Evolutionary conservation across 202 grass and related monocot species (phyloP).

Genomic region (Hordeum pubiflorum): DNA sequence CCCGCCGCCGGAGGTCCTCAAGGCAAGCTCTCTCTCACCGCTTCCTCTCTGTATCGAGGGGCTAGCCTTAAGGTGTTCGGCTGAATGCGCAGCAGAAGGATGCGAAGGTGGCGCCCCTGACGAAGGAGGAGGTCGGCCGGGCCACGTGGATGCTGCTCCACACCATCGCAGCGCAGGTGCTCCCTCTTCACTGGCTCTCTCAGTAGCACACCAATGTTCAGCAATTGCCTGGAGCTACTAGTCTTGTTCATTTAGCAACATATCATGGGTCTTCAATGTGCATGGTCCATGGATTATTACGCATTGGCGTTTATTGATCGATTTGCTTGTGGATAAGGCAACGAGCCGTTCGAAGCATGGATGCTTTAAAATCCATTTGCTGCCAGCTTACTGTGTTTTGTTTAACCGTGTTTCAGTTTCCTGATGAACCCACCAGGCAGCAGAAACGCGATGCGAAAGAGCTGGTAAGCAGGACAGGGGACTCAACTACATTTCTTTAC

Average conservation of each 20-base stretch:
- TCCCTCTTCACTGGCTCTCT: slow-evolving; percentile 38
- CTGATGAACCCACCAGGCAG: slow-evolving; percentile 76
- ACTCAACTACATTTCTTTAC: neutral
- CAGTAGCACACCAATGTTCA: neutral
- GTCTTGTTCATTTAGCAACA: neutral
- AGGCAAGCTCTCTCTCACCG: slow-evolving; percentile 6
- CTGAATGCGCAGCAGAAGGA: slow-evolving; percentile 45
- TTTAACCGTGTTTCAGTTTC: slow-evolving; percentile 55
- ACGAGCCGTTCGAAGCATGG: no score
- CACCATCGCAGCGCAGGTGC: slow-evolving; percentile 77
- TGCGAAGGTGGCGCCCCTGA: slow-evolving; percentile 43
- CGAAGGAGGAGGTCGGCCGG: slow-evolving; percentile 83
- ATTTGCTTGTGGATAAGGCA: neutral
- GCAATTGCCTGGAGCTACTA: neutral
- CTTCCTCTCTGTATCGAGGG: neutral
- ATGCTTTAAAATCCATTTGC: neutral
- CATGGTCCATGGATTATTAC: neutral
- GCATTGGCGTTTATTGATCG: neutral
- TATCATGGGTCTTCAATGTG: neutral
- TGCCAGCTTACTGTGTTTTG: neutral
- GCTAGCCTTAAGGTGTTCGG: neutral
- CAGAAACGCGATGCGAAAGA: slow-evolving; percentile 84
- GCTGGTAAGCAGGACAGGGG: slow-evolving; percentile 51
- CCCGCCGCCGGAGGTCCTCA: slow-evolving; percentile 6
- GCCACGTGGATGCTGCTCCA: slow-evolving; percentile 94